These are phyloP conservation scores for Reutealis trisperma DNA, from an alignment of 345 rosid species.

Conservation along the genomic window DNA sequence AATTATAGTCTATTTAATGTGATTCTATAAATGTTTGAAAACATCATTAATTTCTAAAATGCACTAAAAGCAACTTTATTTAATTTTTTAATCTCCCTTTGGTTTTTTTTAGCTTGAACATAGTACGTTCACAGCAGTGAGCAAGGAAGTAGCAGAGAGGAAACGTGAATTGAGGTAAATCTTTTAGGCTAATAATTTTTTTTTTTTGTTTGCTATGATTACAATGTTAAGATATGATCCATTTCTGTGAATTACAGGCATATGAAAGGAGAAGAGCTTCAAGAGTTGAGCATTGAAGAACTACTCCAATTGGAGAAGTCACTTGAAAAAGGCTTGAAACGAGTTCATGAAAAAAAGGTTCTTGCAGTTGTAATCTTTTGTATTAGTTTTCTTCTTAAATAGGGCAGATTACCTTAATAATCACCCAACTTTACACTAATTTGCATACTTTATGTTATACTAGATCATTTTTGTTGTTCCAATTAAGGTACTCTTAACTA, in stretches of 20 bases:
- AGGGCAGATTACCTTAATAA: too few species aligned
- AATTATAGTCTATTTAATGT: too few species aligned
- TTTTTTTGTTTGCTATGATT: too few species aligned
- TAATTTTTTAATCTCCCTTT: too few species aligned
- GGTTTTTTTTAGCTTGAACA: conserved; percentile 29
- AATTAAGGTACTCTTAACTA: too few species aligned
- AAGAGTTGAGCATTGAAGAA: conserved; percentile 28
- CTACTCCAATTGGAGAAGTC: conserved; percentile 23
- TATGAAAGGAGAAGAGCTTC: conserved; percentile 39
- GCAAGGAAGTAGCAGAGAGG: conserved; percentile 39
- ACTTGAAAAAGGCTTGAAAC: conserved; percentile 24
- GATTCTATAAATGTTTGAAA: neutral
- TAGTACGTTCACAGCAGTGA: conserved; percentile 17
- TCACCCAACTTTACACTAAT: too few species aligned
- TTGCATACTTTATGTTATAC: too few species aligned
- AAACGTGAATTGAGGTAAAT: conserved; percentile 43
- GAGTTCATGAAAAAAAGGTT: conserved; percentile 36
- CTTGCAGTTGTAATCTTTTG: neutral
- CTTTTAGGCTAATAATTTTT: neutral
- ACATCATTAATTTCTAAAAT: neutral
- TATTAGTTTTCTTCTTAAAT: neutral
- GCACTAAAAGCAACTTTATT: neutral
- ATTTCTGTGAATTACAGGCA: conserved; percentile 20
- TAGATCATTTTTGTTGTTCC: too few species aligned
- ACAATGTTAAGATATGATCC: neutral